Percentiles rank a stretch among this genome's conserved stretches.
These are phyloP conservation scores for Macadamia integrifolia DNA, from an alignment of 164 flowering plant species.

Conservation along the genomic window DNA sequence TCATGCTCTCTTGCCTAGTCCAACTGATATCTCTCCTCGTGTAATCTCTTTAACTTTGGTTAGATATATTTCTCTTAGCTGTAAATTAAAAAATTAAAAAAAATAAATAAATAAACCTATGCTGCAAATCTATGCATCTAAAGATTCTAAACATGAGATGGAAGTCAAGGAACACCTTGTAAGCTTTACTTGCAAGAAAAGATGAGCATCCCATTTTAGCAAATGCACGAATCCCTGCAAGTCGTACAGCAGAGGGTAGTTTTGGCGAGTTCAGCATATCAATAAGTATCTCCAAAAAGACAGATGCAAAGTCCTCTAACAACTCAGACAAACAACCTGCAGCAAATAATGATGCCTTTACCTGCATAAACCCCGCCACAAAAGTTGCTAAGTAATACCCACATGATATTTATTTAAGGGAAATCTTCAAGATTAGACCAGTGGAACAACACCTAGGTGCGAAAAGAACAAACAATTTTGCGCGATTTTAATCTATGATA, in stretches of 20 bases:
- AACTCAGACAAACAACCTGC: constrained; percentile 73
- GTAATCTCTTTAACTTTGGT: too few relatives aligned
- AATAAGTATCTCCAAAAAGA: constrained; percentile 50
- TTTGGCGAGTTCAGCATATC: constrained; percentile 38
- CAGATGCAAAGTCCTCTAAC: constrained; percentile 63
- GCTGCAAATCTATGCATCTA: background rate
- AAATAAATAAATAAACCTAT: background rate
- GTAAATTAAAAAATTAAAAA: too few relatives aligned
- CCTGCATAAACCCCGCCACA: constrained; percentile 37
- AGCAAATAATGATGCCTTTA: constrained; percentile 75
- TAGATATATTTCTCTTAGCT: too few relatives aligned
- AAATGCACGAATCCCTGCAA: constrained; percentile 46
- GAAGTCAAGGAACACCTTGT: constrained; percentile 48
- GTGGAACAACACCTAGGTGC: background rate
- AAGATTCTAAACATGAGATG: background rate
- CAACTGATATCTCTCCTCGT: too few relatives aligned
- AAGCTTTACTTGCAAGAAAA: constrained; percentile 48
- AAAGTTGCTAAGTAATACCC: background rate
- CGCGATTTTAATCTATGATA: background rate
- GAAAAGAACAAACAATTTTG: too few relatives aligned
- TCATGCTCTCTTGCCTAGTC: too few relatives aligned
- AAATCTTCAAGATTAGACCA: background rate
- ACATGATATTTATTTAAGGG: background rate
- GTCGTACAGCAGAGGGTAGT: constrained; percentile 26
- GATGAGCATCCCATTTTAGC: constrained; percentile 49